Percentiles rank a stretch among this genome's conserved stretches.
phyloP scores from a whole-genome alignment of 1,284 basidiomycete species.

The Thecaphora frezii region DNA sequence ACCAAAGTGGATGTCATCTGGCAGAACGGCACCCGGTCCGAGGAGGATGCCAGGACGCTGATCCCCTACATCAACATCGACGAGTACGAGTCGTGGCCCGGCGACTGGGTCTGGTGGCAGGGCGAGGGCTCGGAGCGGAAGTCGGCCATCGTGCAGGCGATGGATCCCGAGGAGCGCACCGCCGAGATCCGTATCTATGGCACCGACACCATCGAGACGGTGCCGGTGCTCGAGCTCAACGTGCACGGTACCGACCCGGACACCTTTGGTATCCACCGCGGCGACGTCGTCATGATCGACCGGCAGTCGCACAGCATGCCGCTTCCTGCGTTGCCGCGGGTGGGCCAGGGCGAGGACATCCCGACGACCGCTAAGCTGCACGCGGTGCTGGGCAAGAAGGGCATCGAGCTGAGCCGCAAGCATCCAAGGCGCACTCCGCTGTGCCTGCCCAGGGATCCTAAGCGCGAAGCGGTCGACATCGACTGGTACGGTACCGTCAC shows the following conservation, averaged over 20 bases:
- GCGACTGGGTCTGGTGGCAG: conserved; percentile 85
- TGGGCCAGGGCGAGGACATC: conserved; percentile 72
- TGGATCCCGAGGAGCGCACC: conserved; percentile 52
- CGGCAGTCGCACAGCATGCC: conserved; percentile 71
- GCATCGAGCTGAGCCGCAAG: conserved; percentile 66
- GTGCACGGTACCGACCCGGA: conserved; percentile 66
- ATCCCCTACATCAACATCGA: conserved; percentile 71
- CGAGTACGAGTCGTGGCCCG: conserved; percentile 64
- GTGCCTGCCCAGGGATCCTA: neutral
- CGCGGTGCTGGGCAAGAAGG: conserved; percentile 69
- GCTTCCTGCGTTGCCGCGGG: conserved; percentile 70
- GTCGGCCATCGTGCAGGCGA: conserved; percentile 73
- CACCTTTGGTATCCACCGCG: conserved; percentile 73
- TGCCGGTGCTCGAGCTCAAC: conserved; percentile 83
- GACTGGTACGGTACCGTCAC: conserved; percentile 63
- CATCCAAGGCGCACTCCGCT: conserved; percentile 49
- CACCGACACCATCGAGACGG: conserved; percentile 65
- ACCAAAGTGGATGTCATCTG: conserved; percentile 76
- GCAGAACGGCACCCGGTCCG: conserved; percentile 75
- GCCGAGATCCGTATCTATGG: conserved; percentile 44
- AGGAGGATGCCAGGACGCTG: conserved; percentile 69
- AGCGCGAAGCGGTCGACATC: conserved; percentile 35
- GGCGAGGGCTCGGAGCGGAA: conserved; percentile 67
- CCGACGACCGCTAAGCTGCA: conserved; percentile 69
- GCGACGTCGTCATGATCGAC: conserved; percentile 76